Base-by-base conservation (phyloP, 768 basidiomycete genomes). In the Lentinula guzmanii region DNA sequence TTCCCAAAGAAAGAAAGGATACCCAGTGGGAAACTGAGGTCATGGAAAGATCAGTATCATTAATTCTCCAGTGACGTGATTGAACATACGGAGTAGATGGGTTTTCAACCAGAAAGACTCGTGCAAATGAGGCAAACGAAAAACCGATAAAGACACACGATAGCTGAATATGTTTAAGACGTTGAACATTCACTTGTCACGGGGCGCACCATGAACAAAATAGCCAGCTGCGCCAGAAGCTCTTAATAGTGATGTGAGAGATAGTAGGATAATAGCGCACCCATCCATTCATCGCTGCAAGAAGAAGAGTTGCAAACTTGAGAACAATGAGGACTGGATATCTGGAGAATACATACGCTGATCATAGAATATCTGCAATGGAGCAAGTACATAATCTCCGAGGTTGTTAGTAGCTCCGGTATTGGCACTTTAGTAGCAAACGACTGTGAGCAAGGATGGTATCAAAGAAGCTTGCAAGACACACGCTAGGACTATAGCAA, bases 201-300 rank as follows among this genome's bases (percentile, higher is more conserved):
- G 13, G 58, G n/a, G 24, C 62, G 11, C n/a, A 60, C 62, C 69
- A 70, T 70, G 58, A 70, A 70, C 42, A 70, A 34, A 16, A 70
- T 64, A 0, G 67, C 69, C 10, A 70, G 63, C 69, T 59, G 35
- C 31, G 3, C 7, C 10, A 24, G 21, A 13, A 4, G 15, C 3
- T 43, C 5, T 8, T 2, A 45, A 28, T 33, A 5, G 18, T 10
- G 55, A 42, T 28, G 3, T 3, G 37, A 33, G 4, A 8, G 21
- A 15, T 1, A 54, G 21, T 24, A 5, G 4, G 11, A 58, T 2
- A 59, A 0, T 4, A 31, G 15, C 46, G 16, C 46, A 59, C 58
- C 58, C 69, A 70, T 28, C 69, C 69, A 43, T 70, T 70, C 69
- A 70, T 70, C 5, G 69, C 61, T 56, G 64, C 61, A 60, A 11